A percentile compares a stretch with the other conserved stretches of the same genome.
Evolutionary conservation across 2,329 filamentous ascomycete genomes (phyloP).

Genomic region (Aureobasidium sp.): DNA sequence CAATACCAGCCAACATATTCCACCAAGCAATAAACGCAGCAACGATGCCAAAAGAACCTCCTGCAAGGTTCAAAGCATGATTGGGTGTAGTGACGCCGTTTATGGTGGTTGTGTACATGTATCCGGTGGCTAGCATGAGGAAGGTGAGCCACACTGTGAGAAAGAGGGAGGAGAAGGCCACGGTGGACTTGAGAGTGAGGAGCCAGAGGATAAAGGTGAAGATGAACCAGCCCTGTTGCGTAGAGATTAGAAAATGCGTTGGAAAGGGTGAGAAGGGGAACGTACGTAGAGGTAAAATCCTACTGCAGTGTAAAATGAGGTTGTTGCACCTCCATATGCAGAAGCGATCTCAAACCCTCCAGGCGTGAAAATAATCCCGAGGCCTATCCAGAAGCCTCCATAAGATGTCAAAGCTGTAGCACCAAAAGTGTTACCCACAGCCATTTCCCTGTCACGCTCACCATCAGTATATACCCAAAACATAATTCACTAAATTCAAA

Average conservation of each 20-base stretch:
- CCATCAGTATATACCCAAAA: background rate
- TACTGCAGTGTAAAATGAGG: constrained; percentile 65
- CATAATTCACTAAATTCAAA: background rate
- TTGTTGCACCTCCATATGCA: constrained; percentile 41
- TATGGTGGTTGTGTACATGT: constrained; percentile 53
- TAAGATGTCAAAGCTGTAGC: constrained; percentile 85
- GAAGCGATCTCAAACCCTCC: constrained; percentile 68
- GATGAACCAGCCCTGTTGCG: constrained; percentile 79
- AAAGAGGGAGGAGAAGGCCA: constrained; percentile 83
- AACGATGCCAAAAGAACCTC: constrained; percentile 82
- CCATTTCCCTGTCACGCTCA: constrained; percentile 73
- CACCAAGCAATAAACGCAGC: constrained; percentile 90
- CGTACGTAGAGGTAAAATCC: constrained; percentile 73
- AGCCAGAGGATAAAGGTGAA: constrained; percentile 81
- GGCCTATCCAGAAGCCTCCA: constrained; percentile 85
- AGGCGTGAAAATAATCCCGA: constrained; percentile 76
- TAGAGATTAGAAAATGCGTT: background rate
- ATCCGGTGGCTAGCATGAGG: constrained; percentile 73
- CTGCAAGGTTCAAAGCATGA: constrained; percentile 62
- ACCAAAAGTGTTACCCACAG: constrained; percentile 88
- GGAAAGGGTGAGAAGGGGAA: background rate
- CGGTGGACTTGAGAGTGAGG: constrained; percentile 79
- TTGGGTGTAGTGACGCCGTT: constrained; percentile 32
- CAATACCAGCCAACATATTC: constrained; percentile 75
- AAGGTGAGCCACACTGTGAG: constrained; percentile 78